A percentile compares a stretch with the other conserved stretches of the same genome.
phyloP scores from a whole-genome alignment of 2,329 filamentous ascomycete species.

The Pseudopithomyces chartarum region DNA sequence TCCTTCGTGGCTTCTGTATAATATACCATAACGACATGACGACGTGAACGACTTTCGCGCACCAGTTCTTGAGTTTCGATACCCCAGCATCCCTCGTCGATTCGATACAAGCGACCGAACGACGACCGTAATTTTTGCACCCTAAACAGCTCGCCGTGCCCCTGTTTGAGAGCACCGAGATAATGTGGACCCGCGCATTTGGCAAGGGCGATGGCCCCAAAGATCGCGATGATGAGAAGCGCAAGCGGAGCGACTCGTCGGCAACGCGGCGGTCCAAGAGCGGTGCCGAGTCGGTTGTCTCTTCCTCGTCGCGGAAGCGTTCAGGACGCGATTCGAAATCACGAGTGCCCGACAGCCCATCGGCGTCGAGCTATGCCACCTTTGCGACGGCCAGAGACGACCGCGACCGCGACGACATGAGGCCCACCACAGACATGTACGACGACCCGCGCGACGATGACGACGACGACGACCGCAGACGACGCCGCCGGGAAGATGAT shows the following conservation, averaged over 20 bases:
- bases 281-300: slow-evolving; percentile 38
- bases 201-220: slow-evolving; percentile 44
- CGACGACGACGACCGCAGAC: slow-evolving; percentile 29
- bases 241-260: slow-evolving; percentile 28
- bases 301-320: slow-evolving; percentile 40
- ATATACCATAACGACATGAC: slow-evolving; percentile 18
- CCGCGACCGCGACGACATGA: slow-evolving; percentile 37
- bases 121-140: slow-evolving; percentile 24
- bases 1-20: slow-evolving; percentile 22
- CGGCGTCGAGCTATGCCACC: slow-evolving; percentile 38
- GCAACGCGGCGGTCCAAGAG: slow-evolving; percentile 33
- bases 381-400: slow-evolving; percentile 45
- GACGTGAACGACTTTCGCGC: slow-evolving; percentile 29
- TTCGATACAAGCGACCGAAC: not conserved
- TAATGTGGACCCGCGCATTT: slow-evolving; percentile 46
- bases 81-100: slow-evolving; percentile 25
- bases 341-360: slow-evolving; percentile 35
- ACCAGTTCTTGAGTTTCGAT: slow-evolving; percentile 21
- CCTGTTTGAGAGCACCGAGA: slow-evolving; percentile 12
- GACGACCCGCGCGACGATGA: slow-evolving; percentile 33
- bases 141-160: slow-evolving; percentile 22
- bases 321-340: slow-evolving; percentile 24
- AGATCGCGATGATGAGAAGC: slow-evolving; percentile 35
- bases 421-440: slow-evolving; percentile 40
- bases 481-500: slow-evolving; percentile 29